Conservation (phyloP, 306 rosid species). For the Nissolia schottii region DNA sequence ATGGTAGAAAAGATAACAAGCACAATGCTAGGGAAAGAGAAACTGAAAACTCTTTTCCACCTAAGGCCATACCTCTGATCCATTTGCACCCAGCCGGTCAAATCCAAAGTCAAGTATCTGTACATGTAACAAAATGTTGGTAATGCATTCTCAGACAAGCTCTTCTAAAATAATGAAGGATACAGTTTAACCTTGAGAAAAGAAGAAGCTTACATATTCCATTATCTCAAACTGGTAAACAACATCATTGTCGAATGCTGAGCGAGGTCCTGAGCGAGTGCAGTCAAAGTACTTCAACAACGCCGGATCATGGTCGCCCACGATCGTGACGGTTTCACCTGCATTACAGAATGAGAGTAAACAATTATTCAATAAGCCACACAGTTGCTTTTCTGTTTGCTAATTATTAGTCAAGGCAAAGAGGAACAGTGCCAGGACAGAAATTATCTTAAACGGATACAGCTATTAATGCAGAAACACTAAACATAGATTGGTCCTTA, state of each 20-base stretch:
- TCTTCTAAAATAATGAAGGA: slow-evolving; percentile 8
- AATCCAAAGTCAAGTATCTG: slow-evolving; percentile 92
- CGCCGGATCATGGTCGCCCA: slow-evolving; percentile 88
- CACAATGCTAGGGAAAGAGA: not conserved
- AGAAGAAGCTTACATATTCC: slow-evolving; percentile 79
- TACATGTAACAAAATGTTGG: slow-evolving; percentile 34
- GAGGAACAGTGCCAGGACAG: not conserved
- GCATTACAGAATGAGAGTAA: not conserved
- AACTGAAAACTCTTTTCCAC: not conserved
- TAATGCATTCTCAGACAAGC: slow-evolving; percentile 21
- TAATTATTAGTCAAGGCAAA: not conserved
- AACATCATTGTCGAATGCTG: slow-evolving; percentile 52
- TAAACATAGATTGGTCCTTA: not conserved
- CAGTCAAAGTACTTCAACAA: slow-evolving; percentile 79
- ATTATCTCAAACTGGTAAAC: slow-evolving; percentile 83
- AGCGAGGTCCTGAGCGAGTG: slow-evolving; percentile 49
- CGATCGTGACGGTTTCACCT: slow-evolving; percentile 90
- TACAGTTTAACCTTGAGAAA: not conserved
- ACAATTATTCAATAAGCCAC: not conserved
- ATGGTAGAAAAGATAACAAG: not conserved
- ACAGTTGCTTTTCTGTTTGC: not conserved
- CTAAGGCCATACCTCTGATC: slow-evolving; percentile 60
- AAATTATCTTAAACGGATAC: not conserved
- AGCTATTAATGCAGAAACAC: not conserved
- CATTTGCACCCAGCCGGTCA: slow-evolving; percentile 86